Evolutionary conservation across 768 basidiomycete genomes (phyloP).

Genomic region (Kockovaella imperatae): DNA sequence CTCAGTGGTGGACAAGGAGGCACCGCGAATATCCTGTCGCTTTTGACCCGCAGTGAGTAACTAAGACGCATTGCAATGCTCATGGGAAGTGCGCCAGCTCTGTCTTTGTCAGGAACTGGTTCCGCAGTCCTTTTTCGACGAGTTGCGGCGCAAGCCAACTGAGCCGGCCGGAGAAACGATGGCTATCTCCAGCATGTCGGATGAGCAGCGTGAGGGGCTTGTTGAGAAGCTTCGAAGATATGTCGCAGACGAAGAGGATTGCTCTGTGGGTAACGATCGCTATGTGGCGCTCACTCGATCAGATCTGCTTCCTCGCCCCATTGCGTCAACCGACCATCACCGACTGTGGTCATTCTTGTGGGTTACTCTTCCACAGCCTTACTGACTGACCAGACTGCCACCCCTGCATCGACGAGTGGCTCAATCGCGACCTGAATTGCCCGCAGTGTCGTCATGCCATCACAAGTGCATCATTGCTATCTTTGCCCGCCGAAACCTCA

Average conservation of each 20-base stretch:
- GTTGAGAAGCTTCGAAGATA: slow-evolving; percentile 21
- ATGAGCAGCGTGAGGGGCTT: slow-evolving; percentile 15
- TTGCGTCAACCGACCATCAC: slow-evolving; percentile 26
- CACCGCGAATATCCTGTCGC: slow-evolving; percentile 26
- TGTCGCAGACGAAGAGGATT: slow-evolving; percentile 30
- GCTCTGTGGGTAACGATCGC: slow-evolving; percentile 19
- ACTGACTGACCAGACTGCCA: slow-evolving; percentile 17
- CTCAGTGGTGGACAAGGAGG: slow-evolving; percentile 26
- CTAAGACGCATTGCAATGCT: background rate
- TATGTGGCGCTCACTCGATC: background rate
- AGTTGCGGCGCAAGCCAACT: slow-evolving; percentile 13
- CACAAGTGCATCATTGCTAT: slow-evolving; percentile 16
- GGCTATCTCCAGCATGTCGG: slow-evolving; percentile 8
- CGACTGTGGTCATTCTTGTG: slow-evolving; percentile 33
- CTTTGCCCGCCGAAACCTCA: slow-evolving; percentile 17
- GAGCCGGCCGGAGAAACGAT: slow-evolving; percentile 5
- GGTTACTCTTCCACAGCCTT: background rate
- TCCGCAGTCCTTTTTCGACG: slow-evolving; percentile 28
- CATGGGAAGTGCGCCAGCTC: slow-evolving; percentile 31
- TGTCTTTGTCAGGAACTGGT: slow-evolving; percentile 29
- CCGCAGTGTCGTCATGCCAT: slow-evolving; percentile 32
- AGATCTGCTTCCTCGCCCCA: slow-evolving; percentile 22
- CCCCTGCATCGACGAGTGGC: slow-evolving; percentile 20
- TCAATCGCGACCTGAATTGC: slow-evolving; percentile 15
- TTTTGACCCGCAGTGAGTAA: slow-evolving; percentile 31